Base-by-base conservation (phyloP, 208 protist genomes). In the Crithidia fasciculata region DNA sequence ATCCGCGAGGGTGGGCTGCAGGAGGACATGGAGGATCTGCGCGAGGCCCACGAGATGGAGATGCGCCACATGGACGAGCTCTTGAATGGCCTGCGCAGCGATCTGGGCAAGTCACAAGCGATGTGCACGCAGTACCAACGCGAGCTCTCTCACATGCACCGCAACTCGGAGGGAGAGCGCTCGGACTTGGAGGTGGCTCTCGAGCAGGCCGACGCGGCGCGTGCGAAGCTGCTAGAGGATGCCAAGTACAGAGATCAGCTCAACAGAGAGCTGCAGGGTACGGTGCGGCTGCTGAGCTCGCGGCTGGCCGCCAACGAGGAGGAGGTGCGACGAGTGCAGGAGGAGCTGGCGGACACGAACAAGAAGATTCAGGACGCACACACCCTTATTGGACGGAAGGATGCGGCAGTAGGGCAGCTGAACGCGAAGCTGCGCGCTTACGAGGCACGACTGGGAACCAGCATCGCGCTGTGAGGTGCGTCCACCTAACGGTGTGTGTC, bases 231-330 rank as follows among this genome's bases (percentile, higher is more conserved):
- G 47, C 84, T 87, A 41, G 89, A 95, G 41, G 92, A 96, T 9
- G 78, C 76, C 18, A 77, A 83, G 57, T 88, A 91, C 68, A 69
- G 86, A 5, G 89, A 96, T 63, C 84, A 93, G 78, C 75, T 95
- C 15, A 88, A 90, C 55, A 83, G 82, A 53, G 89, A 96, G 73
- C 68, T 96, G 62, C 89, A 96, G 67, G 88, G 92, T 37, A 96
- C 92, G 3, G 86, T 95, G 68, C 79, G 86, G 13, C 78, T 96
- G 40, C 86, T 96, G n/a, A 84, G 86, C 56, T 78, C 87, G 8
- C 87, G 88, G 19, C 78, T 96, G 45, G 62, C 76, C 44, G 68
- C 87, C n/a, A 80, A 88, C 65, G 92, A 96, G 57, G 88, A 95
- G 49, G 92, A 96, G 53, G 70, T 78, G 28, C 78, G 83, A 53